Conservation (phyloP, 768 basidiomycete genomes). For the Clathrus columnatus region DNA sequence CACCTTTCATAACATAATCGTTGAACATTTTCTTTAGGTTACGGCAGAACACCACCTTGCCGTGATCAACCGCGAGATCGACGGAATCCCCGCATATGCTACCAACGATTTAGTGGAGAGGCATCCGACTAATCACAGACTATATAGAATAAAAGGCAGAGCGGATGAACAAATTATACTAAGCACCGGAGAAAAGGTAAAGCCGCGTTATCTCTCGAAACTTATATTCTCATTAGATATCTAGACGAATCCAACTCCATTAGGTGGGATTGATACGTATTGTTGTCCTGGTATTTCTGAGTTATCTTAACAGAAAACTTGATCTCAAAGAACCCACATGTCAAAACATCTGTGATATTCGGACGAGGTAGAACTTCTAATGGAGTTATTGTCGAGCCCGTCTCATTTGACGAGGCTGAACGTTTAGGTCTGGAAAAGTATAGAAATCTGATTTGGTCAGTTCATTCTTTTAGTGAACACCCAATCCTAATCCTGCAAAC, state of each 20-base stretch:
- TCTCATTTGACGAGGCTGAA: neutral
- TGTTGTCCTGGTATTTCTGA: no score
- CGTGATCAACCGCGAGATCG: neutral
- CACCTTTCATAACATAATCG: neutral
- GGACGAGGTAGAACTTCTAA: constrained; percentile 32
- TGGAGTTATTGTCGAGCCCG: constrained; percentile 30
- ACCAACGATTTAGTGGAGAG: constrained; percentile 26
- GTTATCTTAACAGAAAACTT: constrained; percentile 26
- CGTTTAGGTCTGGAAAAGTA: neutral
- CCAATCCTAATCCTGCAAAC: neutral
- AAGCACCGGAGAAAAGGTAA: constrained; percentile 35
- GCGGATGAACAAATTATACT: constrained; percentile 36
- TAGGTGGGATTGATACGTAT: constrained; percentile 17
- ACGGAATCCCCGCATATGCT: constrained; percentile 2
- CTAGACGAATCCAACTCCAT: constrained; percentile 25
- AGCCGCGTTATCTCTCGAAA: neutral
- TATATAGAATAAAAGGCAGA: constrained; percentile 30
- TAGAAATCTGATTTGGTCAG: neutral
- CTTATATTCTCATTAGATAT: neutral
- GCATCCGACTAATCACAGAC: constrained; percentile 24
- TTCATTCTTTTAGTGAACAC: neutral
- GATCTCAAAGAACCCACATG: constrained; percentile 23
- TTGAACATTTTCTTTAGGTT: neutral
- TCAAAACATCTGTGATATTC: constrained; percentile 29
- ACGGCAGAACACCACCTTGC: neutral